A percentile compares a stretch with the other conserved stretches of the same genome.
These are phyloP conservation scores for Capsella rubella DNA, from an alignment of 441 rosid species.

Conservation along the genomic window DNA sequence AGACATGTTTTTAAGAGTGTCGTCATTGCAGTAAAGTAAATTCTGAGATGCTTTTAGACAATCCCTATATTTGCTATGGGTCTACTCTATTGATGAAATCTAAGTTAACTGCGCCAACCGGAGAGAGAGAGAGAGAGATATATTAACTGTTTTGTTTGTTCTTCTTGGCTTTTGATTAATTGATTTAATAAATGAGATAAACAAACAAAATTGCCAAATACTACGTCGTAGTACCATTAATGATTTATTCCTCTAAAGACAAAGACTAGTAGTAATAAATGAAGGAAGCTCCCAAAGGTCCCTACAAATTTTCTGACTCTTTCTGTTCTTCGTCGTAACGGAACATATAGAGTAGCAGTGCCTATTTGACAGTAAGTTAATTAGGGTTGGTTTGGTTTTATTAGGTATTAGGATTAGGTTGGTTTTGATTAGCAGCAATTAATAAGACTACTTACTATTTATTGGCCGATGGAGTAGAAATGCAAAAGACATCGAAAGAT, in stretches of 20 bases:
- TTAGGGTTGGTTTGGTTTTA: conserved; percentile 15
- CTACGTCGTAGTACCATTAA: no score
- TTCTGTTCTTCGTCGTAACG: neutral
- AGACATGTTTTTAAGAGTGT: neutral
- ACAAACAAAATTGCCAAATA: neutral
- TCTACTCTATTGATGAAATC: conserved; percentile 16
- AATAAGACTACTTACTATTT: neutral
- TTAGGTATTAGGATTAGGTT: neutral
- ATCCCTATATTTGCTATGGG: neutral
- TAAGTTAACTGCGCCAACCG: conserved; percentile 35
- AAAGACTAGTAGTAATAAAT: neutral
- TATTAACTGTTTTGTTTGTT: neutral
- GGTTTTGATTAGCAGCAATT: conserved; percentile 22
- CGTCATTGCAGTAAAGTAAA: conserved; percentile 1
- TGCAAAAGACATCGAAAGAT: neutral
- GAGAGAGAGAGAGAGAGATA: neutral
- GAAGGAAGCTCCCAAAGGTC: neutral
- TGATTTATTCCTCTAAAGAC: neutral
- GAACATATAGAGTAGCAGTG: neutral
- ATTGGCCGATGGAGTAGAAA: neutral
- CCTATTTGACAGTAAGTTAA: conserved; percentile 7
- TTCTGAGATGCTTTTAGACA: neutral
- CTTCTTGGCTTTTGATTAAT: neutral
- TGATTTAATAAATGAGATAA: no score
- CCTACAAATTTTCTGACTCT: neutral